Evolutionary conservation across 768 basidiomycete species (phyloP), one percentile per base, ranked within the genome.

Genomic region (Tricholoma bakamatsutake): DNA sequence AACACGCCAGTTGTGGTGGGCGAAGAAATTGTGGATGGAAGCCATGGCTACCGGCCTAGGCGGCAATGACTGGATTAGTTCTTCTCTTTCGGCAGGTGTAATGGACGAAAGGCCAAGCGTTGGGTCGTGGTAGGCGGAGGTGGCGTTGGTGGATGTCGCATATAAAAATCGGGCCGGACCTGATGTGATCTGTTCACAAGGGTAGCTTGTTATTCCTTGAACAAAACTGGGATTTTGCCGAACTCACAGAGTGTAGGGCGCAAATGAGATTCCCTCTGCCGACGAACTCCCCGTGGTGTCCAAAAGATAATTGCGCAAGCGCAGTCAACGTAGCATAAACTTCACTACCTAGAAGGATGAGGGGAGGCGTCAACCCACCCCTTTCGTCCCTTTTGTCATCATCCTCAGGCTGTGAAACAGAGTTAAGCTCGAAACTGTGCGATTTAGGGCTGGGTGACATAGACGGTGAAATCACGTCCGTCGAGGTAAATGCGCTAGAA

Each of bases 241-340:
- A 40, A 61, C 70, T 53, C 56, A 80, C 80, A 56, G 73, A 73
- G 64, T 78, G 74, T 18, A 80, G 59, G 18, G 79, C 75, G 58
- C 75, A 76, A 27, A 80, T 66, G 3, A 78, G 60, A 43, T 76
- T 77, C n/a, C 78, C 79, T 34, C 69, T 63, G 7, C 79, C 79
- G 52, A 80, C 69, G 60, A 70, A 80, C 62, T 82, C 80, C 11
- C 77, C 77, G 52, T 74, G 72, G 57, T 79, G 74, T 5, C 73
- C 77, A 13, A 80, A 50, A 11, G 77, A 76, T 8, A 78, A 66
- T 28, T 78, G 73, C 2, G 78, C 72, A 24, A 79, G 61, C 4
- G 69, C 65, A 11, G 74, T 73, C 0, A 75, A 74, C 11, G 73
- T 71, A 27, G 72, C 65, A 53, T 76, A 78, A 28, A 73, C 66